Evolutionary conservation across 2,329 filamentous ascomycete species (phyloP).

Genomic region (Ampelomyces quisqualis): DNA sequence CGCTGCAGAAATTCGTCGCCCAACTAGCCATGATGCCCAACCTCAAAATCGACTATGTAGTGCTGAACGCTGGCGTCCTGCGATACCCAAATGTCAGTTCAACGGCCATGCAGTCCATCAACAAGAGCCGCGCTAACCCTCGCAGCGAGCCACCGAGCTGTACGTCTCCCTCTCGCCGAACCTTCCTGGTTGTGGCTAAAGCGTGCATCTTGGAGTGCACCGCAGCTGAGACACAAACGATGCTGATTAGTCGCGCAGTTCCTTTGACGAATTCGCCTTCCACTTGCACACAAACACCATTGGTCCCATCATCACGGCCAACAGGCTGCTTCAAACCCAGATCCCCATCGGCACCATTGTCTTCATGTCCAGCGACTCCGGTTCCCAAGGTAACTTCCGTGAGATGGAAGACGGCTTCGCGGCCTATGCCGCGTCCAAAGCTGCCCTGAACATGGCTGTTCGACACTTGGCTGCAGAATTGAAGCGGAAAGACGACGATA

Average conservation of each 20-base stretch:
- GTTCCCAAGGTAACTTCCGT: slow-evolving; percentile 53
- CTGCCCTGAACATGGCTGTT: slow-evolving; percentile 58
- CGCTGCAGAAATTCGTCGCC: slow-evolving; percentile 46
- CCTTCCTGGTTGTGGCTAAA: slow-evolving; percentile 22
- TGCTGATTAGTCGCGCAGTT: slow-evolving; percentile 38
- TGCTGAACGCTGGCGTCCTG: slow-evolving; percentile 60
- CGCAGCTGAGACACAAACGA: slow-evolving; percentile 9
- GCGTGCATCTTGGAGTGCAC: slow-evolving; percentile 17
- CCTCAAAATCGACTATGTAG: slow-evolving; percentile 54
- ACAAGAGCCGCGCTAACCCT: slow-evolving; percentile 29
- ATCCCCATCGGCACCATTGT: slow-evolving; percentile 54
- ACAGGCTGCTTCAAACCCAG: slow-evolving; percentile 52
- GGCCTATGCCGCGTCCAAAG: slow-evolving; percentile 59
- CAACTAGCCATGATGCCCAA: slow-evolving; percentile 45
- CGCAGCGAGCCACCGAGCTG: slow-evolving; percentile 55
- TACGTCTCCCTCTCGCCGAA: slow-evolving; percentile 36
- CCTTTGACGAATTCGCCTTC: slow-evolving; percentile 55
- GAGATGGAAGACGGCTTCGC: slow-evolving; percentile 61
- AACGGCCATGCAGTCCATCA: slow-evolving; percentile 3
- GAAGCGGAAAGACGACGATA: slow-evolving; percentile 52
- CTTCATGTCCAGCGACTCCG: slow-evolving; percentile 60
- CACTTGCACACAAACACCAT: slow-evolving; percentile 61
- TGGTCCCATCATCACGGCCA: slow-evolving; percentile 59
- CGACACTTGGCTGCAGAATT: slow-evolving; percentile 59
- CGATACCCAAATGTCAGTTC: slow-evolving; percentile 57